phyloP scores from a whole-genome alignment of 179 eudicot species.

The Amaranthus tricolor region DNA sequence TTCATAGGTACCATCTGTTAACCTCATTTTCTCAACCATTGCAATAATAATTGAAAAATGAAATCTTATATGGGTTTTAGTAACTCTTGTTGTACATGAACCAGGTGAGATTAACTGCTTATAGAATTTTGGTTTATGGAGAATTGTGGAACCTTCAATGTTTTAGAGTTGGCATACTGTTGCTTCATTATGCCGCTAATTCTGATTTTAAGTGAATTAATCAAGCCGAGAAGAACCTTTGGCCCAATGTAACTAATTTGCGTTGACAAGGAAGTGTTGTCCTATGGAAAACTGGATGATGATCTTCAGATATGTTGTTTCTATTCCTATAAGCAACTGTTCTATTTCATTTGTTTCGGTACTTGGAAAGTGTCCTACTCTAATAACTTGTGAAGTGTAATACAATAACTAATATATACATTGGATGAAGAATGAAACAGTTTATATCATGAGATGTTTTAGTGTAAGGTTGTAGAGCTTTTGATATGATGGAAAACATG shows the following conservation, averaged over 20 bases:
- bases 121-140: neutral
- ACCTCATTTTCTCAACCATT: neutral
- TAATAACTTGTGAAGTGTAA: neutral
- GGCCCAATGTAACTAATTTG: neutral
- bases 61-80: neutral
- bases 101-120: neutral
- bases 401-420: no score
- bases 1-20: neutral
- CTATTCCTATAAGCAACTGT: neutral
- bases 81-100: neutral
- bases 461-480: neutral
- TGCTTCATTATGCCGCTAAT: slow-evolving; percentile 4
- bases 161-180: neutral
- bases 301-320: neutral
- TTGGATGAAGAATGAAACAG: no score
- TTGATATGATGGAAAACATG: neutral
- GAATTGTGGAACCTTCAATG: neutral
- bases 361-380: neutral
- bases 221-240: neutral
- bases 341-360: neutral
- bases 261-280: neutral
- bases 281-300: neutral
- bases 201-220: neutral
- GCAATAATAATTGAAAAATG: neutral
- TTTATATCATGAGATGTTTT: neutral